Conservation (phyloP, 805 yeast genomes). For the Groenewaldozyma tartarivorans region DNA sequence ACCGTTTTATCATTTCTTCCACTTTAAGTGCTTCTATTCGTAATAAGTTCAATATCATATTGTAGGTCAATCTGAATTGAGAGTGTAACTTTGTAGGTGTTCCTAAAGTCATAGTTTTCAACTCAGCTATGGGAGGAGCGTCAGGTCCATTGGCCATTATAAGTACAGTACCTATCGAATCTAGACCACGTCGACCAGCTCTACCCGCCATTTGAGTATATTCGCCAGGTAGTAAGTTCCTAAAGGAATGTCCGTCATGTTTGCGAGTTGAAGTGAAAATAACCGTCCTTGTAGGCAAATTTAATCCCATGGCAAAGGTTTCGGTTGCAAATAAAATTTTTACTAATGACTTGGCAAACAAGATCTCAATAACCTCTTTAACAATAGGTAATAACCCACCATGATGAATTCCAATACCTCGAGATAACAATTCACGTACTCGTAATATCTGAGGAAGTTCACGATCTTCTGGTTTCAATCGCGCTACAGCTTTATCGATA, state of each 20-base stretch:
- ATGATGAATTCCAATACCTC: constrained; percentile 95
- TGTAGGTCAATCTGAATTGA: constrained; percentile 90
- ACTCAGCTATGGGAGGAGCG: constrained; percentile 31
- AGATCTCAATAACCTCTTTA: constrained; percentile 84
- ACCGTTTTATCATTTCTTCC: constrained; percentile 97
- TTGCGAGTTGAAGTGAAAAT: constrained; percentile 78
- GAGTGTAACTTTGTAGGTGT: constrained; percentile 82
- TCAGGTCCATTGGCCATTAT: constrained; percentile 52
- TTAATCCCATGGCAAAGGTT: constrained; percentile 97
- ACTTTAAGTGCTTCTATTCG: constrained; percentile 91
- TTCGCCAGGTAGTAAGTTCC: constrained; percentile 87
- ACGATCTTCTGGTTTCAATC: constrained; percentile 86
- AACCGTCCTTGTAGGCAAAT: constrained; percentile 93
- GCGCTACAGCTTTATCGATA: constrained; percentile 76
- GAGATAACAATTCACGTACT: constrained; percentile 67
- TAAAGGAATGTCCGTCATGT: constrained; percentile 79
- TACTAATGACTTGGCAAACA: constrained; percentile 77
- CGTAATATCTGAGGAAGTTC: constrained; percentile 85
- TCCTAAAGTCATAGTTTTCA: constrained; percentile 80
- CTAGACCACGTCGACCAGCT: constrained; percentile 96
- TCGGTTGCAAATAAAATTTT: constrained; percentile 94
- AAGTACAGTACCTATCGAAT: constrained; percentile 87
- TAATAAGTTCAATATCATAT: constrained; percentile 82
- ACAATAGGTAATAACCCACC: constrained; percentile 91
- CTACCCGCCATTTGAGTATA: constrained; percentile 98